A percentile compares a stretch with the other conserved stretches of the same genome.
These are phyloP conservation scores for Cenchrus purpureus DNA, from an alignment of 176 grass and related monocot genomes.

Conservation along the genomic window DNA sequence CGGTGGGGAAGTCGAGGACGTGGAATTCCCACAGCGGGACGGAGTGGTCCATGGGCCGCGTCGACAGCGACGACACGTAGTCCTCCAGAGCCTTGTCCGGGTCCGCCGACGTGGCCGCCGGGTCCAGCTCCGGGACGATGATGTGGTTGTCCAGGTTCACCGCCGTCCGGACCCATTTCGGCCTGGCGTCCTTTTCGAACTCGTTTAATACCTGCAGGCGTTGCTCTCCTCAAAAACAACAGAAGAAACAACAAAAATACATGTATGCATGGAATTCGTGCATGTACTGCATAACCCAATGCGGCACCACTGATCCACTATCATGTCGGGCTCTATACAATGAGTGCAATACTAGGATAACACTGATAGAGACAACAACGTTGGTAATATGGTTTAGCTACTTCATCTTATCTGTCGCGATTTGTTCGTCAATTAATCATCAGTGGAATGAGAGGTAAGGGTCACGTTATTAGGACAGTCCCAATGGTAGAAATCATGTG, in stretches of 20 bases:
- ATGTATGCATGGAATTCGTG: background rate
- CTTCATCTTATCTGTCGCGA: too few relatives aligned
- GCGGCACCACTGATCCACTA: too few relatives aligned
- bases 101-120: slow-evolving; percentile 27
- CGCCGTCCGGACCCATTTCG: slow-evolving; percentile 59
- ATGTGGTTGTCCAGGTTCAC: slow-evolving; percentile 74
- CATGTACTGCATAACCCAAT: too few relatives aligned
- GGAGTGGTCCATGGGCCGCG: slow-evolving; percentile 54
- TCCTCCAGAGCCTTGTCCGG: slow-evolving; percentile 59
- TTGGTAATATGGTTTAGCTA: too few relatives aligned
- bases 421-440: too few relatives aligned
- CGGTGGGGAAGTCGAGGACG: slow-evolving; percentile 82
- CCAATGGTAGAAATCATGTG: too few relatives aligned
- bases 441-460: too few relatives aligned
- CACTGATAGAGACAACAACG: too few relatives aligned
- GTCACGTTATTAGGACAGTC: too few relatives aligned
- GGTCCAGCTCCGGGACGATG: slow-evolving; percentile 62
- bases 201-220: slow-evolving; percentile 49
- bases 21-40: slow-evolving; percentile 89
- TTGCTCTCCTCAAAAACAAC: background rate
- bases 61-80: slow-evolving; percentile 75
- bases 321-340: too few relatives aligned
- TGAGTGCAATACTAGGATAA: too few relatives aligned
- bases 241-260: background rate
- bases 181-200: slow-evolving; percentile 27